phyloP scores from a whole-genome alignment of 257 asterid species.

The Phtheirospermum japonicum region DNA sequence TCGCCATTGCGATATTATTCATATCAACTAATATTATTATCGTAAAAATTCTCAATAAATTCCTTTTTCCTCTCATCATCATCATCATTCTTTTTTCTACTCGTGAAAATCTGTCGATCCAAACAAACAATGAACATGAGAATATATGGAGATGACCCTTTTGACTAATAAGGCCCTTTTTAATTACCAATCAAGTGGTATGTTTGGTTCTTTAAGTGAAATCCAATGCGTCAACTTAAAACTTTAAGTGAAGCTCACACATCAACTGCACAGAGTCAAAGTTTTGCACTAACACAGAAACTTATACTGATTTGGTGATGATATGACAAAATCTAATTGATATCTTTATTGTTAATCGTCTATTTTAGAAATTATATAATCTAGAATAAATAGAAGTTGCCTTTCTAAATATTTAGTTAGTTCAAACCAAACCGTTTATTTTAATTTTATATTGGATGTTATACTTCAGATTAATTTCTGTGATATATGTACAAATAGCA shows the following conservation, averaged over 20 bases:
- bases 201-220: constrained; percentile 31
- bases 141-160: not conserved
- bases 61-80: constrained; percentile 9
- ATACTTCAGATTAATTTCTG: no score
- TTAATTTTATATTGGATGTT: no score
- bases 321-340: not conserved
- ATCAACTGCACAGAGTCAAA: constrained; percentile 20
- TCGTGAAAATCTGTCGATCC: not conserved
- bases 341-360: no score
- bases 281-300: not conserved
- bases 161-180: no score
- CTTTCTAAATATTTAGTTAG: no score
- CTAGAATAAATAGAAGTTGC: no score
- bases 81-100: no score
- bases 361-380: no score
- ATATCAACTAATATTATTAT: constrained; percentile 9
- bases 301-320: not conserved
- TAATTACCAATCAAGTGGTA: no score
- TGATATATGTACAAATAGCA: no score
- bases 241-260: constrained; percentile 35
- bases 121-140: constrained; percentile 1
- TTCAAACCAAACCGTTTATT: no score
- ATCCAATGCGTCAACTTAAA: not conserved
- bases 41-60: constrained; percentile 1
- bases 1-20: not conserved